Evolutionary conservation across 345 rosid genomes (phyloP), one percentile per base, ranked within the genome.

Genomic region (Pseudoturritis turrita): DNA sequence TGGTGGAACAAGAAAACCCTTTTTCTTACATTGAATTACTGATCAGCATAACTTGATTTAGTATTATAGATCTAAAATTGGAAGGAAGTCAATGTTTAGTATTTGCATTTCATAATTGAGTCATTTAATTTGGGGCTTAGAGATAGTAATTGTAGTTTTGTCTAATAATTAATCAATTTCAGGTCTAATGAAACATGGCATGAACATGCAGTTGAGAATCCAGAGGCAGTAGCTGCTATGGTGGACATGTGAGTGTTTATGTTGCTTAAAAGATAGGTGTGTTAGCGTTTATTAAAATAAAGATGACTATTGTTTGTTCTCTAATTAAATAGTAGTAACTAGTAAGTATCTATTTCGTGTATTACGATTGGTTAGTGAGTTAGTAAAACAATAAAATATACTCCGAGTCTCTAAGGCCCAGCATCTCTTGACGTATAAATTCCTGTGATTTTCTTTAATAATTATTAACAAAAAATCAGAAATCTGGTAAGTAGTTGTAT

Each of bases 211-310:
- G 84, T 86, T 19, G 88, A 86, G 19, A 72, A 90, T 82, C 97
- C 96, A 47, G 96, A 86, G 46, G 85, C 77, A 66, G 82, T 90
- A 40, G 94, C 87, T 74, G 79, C 94, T 9, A 78, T 82, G 89
- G 96, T 93, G 59, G 82, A 87, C 72, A 84, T 78, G 98, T 93
- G 78, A 87, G 96, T 83, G 54, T 77, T 72, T 69, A 15, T 76
- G 58, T 61, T 75, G 41, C 63, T 56, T 36, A 60, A 49, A 1
- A 3, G 1, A 37, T 10, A 12, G 12, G 10, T 45, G 26, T 25
- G n/a, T 22, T 33, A 33, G 46, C 21, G n/a, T 39, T 21, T 65
- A 55, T 53, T 56, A 57, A 2, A 28, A 52, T 60, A 60, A 19
- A 23, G n/a, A 15, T 58, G n/a, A 22, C 50, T 45, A 31, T 26